These are phyloP conservation scores for Leptomonas seymouri DNA, from an alignment of 208 protist genomes.

Conservation along the genomic window DNA sequence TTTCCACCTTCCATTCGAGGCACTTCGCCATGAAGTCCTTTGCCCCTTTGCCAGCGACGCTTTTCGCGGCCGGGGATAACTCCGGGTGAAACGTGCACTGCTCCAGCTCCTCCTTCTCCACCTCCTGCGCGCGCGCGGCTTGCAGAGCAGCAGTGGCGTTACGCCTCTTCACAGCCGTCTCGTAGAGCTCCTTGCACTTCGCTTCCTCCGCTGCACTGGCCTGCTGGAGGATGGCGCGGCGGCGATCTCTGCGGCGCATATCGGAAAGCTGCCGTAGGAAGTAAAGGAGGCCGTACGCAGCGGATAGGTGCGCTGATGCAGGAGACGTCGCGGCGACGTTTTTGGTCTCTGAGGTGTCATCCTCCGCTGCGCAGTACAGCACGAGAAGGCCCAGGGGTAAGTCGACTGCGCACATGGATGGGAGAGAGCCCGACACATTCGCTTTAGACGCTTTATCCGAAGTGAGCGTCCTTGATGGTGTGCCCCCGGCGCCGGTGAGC, in stretches of 20 bases:
- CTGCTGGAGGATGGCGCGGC: conserved; percentile 15
- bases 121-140: conserved; percentile 18
- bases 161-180: conserved; percentile 12
- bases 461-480: not conserved
- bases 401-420: conserved; percentile 35
- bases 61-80: conserved; percentile 35
- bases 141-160: conserved; percentile 9
- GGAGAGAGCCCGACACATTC: not conserved
- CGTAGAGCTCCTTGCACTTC: conserved; percentile 31
- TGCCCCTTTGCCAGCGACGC: conserved; percentile 40
- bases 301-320: not conserved
- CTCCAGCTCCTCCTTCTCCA: conserved; percentile 33
- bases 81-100: conserved; percentile 60
- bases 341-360: conserved; percentile 9
- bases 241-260: conserved; percentile 17
- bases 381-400: conserved; percentile 50
- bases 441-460: not conserved
- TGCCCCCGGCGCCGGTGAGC: conserved; percentile 5
- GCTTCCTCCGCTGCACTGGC: conserved; percentile 29
- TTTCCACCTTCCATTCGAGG: conserved; percentile 57
- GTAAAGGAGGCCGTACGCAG: conserved; percentile 28
- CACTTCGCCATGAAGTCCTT: conserved; percentile 65
- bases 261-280: conserved; percentile 37
- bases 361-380: conserved; percentile 54
- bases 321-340: not conserved